A percentile compares a stretch with the other conserved stretches of the same genome.
Evolutionary conservation across 2,329 filamentous ascomycete genomes (phyloP).

Genomic region (Penicillium sp.): DNA sequence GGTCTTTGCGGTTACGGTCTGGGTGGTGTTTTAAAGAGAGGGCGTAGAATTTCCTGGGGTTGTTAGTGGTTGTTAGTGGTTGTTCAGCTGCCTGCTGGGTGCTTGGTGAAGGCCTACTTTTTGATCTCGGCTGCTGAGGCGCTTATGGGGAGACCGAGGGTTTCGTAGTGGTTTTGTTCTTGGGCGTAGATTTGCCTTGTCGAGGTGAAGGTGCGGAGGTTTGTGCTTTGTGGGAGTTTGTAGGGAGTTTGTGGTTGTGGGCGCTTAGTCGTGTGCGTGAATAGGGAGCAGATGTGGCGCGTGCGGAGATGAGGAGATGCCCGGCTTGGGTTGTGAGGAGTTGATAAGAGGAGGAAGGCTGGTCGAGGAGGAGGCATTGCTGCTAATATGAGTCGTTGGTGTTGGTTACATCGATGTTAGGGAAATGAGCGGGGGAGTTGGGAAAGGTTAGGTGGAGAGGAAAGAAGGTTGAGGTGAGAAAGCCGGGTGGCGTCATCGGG

Average conservation of each 20-base stretch:
- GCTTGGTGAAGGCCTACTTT: constrained; percentile 56
- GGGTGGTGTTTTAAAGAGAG: constrained; percentile 93
- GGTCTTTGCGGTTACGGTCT: constrained; percentile 80
- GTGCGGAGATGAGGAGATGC: background rate
- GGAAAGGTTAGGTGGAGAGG: background rate
- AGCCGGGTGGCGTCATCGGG: constrained; percentile 15
- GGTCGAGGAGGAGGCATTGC: constrained; percentile 27
- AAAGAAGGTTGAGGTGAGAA: constrained; percentile 1
- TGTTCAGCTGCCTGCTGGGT: background rate
- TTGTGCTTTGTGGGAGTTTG: background rate
- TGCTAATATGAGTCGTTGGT: background rate
- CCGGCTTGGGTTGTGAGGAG: background rate
- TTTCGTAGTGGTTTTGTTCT: constrained; percentile 74
- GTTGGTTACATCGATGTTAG: background rate
- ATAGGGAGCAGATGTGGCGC: constrained; percentile 1
- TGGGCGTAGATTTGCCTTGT: constrained; percentile 37
- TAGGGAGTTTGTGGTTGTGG: constrained; percentile 1
- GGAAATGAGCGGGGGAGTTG: background rate
- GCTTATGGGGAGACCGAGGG: constrained; percentile 68
- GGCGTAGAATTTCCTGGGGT: constrained; percentile 70
- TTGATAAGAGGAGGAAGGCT: constrained; percentile 12
- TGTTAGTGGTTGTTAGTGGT: constrained; percentile 30
- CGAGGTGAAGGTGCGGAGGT: constrained; percentile 42
- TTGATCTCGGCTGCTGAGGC: constrained; percentile 81
- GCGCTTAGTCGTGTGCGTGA: constrained; percentile 9